These are phyloP conservation scores for Picea sitchensis DNA, from an alignment of 75 land plant genomes.

Conservation along the genomic window DNA sequence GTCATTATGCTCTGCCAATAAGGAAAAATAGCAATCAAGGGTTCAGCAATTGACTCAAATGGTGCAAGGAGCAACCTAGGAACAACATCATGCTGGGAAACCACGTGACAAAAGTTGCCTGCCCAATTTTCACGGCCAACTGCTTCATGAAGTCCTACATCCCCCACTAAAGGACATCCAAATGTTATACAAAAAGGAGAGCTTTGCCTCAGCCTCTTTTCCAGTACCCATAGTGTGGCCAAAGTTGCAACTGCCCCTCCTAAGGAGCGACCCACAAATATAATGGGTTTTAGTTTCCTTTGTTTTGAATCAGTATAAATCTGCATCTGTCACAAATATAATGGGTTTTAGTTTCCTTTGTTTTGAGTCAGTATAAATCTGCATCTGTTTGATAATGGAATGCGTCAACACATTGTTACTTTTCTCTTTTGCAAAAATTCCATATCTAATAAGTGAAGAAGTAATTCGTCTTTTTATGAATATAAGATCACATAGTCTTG, in stretches of 20 bases:
- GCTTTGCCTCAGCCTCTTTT: background rate
- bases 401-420: background rate
- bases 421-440: background rate
- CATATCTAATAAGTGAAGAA: no score
- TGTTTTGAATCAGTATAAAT: background rate
- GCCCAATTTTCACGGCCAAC: slow-evolving; percentile 53
- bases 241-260: slow-evolving; percentile 59
- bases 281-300: slow-evolving; percentile 7
- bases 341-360: slow-evolving; percentile 1
- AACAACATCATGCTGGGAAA: slow-evolving; percentile 42
- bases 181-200: slow-evolving; percentile 50
- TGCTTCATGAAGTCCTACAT: slow-evolving; percentile 35
- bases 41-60: slow-evolving; percentile 21
- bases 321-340: slow-evolving; percentile 31
- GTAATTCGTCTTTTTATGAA: no score
- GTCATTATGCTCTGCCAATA: slow-evolving; percentile 8
- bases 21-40: slow-evolving; percentile 26
- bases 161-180: slow-evolving; percentile 62
- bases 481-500: background rate
- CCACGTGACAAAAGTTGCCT: slow-evolving; percentile 35
- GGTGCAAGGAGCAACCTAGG: slow-evolving; percentile 60
- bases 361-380: background rate
- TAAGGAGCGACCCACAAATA: slow-evolving; percentile 65
- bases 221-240: slow-evolving; percentile 54
- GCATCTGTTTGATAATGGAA: background rate